Base-by-base conservation (phyloP, 345 rosid genomes). In the Rhodomyrtus tomentosa region DNA sequence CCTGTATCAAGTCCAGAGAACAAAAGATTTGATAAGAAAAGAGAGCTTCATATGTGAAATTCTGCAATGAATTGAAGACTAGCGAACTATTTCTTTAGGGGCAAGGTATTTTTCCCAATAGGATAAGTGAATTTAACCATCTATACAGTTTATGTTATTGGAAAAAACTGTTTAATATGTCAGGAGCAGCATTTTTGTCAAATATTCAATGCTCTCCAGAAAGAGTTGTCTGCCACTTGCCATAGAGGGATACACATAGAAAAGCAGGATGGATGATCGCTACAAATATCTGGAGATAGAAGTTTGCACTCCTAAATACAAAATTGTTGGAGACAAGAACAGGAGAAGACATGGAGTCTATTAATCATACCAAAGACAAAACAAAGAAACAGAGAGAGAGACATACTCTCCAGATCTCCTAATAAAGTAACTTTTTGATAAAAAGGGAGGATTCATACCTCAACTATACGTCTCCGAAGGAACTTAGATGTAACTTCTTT, bases 401-500 rank as follows among this genome's bases (percentile, higher is more conserved):
- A 49, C 82, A 51, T 36, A 53, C 62, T 0, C 42, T 54, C 29
- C 25, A 38, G 29, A 13, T 54, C 82, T 74, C 76, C 40, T 55
- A 45, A 81, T 7, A 20, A 27, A 27, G 36, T 25, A 32, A 54
- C 27, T 56, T 53, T 50, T 42, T 54, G 38, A 62, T 58, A 52
- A 59, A 21, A 51, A 55, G 81, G 83, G 56, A 89, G 55, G 52
- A n/a, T 15, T 52, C 89, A 88, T 92, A 95, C 99, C 98, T 97
- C 96, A 56, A 97, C 99, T 83, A 97, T 95, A 83, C 96, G 95
- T 86, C 89, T 95, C 82, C 99, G 90, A 22, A 97, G 90, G 91
- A 93, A 90, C 90, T 95, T 93, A 82, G 98, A 95, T 58, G 95
- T 88, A 84, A 97, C 98, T 86, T 97, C 98, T 90, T 97, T 97